Conservation (phyloP, 2,329 filamentous ascomycete species). For the Alternaria hordeiaustralica region DNA sequence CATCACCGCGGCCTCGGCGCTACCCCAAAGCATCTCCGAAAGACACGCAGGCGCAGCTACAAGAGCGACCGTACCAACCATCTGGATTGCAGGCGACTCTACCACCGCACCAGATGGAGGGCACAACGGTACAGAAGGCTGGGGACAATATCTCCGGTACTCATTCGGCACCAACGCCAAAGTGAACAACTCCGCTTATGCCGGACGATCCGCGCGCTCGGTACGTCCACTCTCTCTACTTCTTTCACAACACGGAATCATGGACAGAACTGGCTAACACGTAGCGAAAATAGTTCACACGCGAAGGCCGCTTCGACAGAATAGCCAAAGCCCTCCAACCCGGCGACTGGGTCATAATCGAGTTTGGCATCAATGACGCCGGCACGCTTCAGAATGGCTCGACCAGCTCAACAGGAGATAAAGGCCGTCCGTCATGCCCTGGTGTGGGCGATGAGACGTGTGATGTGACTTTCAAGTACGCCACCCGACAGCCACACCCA, state of each 20-base stretch:
- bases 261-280: fast-evolving
- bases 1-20: not conserved
- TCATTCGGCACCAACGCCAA: slow-evolving; percentile 51
- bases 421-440: slow-evolving; percentile 59
- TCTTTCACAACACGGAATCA: not conserved
- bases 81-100: slow-evolving; percentile 62
- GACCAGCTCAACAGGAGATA: slow-evolving; percentile 60
- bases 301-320: slow-evolving; percentile 66
- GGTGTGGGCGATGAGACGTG: not conserved
- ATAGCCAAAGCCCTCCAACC: slow-evolving; percentile 59
- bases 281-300: slow-evolving; percentile 54
- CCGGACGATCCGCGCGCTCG: slow-evolving; percentile 68
- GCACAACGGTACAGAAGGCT: slow-evolving; percentile 52
- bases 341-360: slow-evolving; percentile 70
- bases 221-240: not conserved
- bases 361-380: slow-evolving; percentile 72
- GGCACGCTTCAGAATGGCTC: slow-evolving; percentile 54
- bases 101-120: slow-evolving; percentile 61
- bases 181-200: slow-evolving; percentile 68
- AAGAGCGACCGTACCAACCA: not conserved
- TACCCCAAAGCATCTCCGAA: not conserved
- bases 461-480: not conserved
- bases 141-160: slow-evolving; percentile 65
- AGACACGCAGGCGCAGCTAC: not conserved
- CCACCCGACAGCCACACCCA: not conserved